These are phyloP conservation scores for Aureobasidium sp. DNA, from an alignment of 2,329 filamentous ascomycete genomes.

Conservation along the genomic window DNA sequence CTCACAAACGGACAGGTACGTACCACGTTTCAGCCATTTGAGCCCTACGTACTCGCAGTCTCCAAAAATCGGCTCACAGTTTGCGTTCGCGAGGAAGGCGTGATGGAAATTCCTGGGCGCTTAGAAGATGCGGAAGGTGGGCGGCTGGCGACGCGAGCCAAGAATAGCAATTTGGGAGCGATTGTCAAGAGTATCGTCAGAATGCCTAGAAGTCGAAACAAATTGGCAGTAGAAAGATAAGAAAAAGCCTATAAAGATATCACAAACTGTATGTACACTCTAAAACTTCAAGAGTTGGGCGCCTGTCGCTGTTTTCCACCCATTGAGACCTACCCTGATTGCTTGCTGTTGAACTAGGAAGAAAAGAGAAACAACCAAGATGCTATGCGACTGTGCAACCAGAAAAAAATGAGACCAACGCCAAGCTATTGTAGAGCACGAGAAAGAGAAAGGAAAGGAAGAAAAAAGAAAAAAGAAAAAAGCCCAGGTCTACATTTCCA, in stretches of 20 bases:
- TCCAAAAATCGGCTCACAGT: neutral
- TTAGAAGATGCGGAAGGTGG: neutral
- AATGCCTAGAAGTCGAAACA: neutral
- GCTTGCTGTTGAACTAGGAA: neutral
- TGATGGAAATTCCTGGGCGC: neutral
- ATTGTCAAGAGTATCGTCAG: no score
- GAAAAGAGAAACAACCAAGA: neutral
- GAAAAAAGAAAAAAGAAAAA: neutral
- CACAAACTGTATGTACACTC: neutral
- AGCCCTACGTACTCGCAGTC: neutral
- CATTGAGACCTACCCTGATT: neutral
- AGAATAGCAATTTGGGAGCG: neutral
- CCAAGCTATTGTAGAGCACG: neutral
- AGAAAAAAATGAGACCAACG: neutral
- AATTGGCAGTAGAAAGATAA: neutral
- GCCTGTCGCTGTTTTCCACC: neutral
- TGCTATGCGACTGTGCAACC: neutral
- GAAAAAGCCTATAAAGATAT: neutral
- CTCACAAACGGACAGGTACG: neutral
- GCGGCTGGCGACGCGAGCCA: neutral
- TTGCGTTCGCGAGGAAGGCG: neutral
- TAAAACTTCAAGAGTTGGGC: neutral
- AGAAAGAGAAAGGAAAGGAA: neutral
- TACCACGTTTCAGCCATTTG: neutral
- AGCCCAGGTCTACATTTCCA: slow-evolving; percentile 16